Evolutionary conservation across 805 yeast genomes (phyloP).

Genomic region (Lipomyces yamadae): DNA sequence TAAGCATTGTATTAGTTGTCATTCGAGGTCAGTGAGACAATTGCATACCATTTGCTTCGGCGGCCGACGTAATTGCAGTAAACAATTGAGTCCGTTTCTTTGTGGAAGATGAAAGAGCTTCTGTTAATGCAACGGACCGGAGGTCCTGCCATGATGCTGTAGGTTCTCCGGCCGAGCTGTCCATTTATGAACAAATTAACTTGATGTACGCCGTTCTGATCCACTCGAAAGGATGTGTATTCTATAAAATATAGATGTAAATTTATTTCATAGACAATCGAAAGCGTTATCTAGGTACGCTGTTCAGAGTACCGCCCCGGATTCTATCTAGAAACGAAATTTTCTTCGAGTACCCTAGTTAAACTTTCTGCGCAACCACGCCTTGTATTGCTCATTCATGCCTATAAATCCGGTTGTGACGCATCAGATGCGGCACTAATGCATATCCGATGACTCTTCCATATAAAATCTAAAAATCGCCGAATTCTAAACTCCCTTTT

Average conservation of each 20-base stretch:
- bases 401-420: not conserved
- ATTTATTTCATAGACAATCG: not conserved
- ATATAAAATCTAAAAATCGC: not conserved
- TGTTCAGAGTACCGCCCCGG: not conserved
- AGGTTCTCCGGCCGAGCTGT: constrained; percentile 18
- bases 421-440: not conserved
- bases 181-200: constrained; percentile 12
- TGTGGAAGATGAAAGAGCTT: constrained; percentile 34
- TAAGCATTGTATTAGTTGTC: not conserved
- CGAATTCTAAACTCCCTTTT: constrained; percentile 3
- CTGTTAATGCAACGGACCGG: constrained; percentile 22
- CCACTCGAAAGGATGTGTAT: not conserved
- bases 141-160: constrained; percentile 30
- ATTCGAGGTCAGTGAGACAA: not conserved
- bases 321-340: not conserved
- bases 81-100: constrained; percentile 30
- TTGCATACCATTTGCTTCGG: constrained; percentile 24
- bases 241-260: not conserved
- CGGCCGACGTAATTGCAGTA: constrained; percentile 25
- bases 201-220: not conserved
- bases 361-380: not conserved
- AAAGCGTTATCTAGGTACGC: not conserved
- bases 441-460: not conserved
- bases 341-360: constrained; percentile 1
- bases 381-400: not conserved